Evolutionary conservation across 1,284 basidiomycete species (phyloP).

Genomic region (Apiotrichum akiyoshidainum): DNA sequence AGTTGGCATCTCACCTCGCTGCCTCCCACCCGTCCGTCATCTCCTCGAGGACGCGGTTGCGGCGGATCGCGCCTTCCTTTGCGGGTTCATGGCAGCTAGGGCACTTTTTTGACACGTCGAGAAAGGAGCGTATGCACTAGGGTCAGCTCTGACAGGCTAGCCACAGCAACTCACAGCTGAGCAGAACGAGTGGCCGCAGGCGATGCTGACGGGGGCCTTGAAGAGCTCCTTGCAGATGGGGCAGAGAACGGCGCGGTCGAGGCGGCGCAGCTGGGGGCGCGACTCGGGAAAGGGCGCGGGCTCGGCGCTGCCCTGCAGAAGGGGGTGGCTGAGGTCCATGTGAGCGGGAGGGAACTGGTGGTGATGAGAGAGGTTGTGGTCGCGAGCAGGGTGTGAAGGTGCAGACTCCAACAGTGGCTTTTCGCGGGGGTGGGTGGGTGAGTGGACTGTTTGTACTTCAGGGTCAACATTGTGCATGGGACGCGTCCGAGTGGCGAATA

Average conservation of each 20-base stretch:
- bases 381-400: no score
- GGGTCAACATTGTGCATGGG: no score
- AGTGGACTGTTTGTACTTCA: no score
- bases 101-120: conserved; percentile 34
- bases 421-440: no score
- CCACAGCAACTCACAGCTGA: conserved; percentile 36
- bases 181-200: conserved; percentile 50
- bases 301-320: conserved; percentile 31
- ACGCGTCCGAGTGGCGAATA: no score
- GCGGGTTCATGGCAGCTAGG: conserved; percentile 39
- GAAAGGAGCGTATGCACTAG: conserved; percentile 43
- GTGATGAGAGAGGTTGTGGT: no score
- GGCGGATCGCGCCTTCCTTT: conserved; percentile 39
- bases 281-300: conserved; percentile 36
- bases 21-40: conserved; percentile 46
- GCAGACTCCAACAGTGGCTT: no score
- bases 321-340: conserved; percentile 43
- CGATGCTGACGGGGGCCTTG: conserved; percentile 40
- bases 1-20: conserved; percentile 30
- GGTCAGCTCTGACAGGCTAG: neutral
- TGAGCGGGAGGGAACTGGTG: neutral
- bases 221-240: conserved; percentile 47
- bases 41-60: conserved; percentile 47
- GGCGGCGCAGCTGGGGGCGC: conserved; percentile 32
- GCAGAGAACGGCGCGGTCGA: conserved; percentile 41